Percentiles rank a stretch among this genome's conserved stretches.
Conservation (phyloP, 1,284 basidiomycete species). For the Cutaneotrichosporon cavernicola region DNA sequence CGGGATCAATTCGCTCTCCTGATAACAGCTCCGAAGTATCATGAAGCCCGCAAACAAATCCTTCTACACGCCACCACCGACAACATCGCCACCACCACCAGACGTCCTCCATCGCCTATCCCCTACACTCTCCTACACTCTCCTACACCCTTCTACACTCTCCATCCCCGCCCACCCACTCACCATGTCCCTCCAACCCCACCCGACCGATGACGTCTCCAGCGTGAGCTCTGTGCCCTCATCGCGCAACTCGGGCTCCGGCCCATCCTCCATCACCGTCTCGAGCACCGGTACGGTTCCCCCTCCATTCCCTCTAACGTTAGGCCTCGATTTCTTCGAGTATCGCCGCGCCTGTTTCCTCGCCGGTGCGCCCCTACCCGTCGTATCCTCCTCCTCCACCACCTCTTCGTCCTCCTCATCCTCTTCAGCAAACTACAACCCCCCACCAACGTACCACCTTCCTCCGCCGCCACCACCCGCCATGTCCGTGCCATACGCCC, state of each 20-base stretch:
- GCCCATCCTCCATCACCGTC: conserved; percentile 7
- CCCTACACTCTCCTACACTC: too few relatives aligned
- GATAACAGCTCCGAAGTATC: neutral
- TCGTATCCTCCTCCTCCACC: conserved; percentile 8
- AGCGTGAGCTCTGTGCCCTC: neutral
- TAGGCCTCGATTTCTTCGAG: conserved; percentile 48
- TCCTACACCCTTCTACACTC: too few relatives aligned
- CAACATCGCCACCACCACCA: neutral
- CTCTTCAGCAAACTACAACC: neutral
- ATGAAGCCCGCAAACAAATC: neutral
- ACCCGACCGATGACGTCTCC: neutral
- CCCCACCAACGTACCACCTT: conserved; percentile 27
- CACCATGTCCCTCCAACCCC: neutral
- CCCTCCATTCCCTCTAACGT: conserved; percentile 1
- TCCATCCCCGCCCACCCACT: neutral
- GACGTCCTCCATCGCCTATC: neutral
- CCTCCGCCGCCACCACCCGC: conserved; percentile 26
- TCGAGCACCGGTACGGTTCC: conserved; percentile 7
- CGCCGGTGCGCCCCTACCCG: conserved; percentile 33
- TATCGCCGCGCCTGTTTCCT: conserved; percentile 46
- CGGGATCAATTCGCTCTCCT: neutral
- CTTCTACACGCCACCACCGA: neutral
- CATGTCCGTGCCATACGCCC: conserved; percentile 8
- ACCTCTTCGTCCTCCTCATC: neutral
- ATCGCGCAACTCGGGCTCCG: neutral